Percentiles rank a stretch among this genome's conserved stretches.
phyloP scores from a whole-genome alignment of 2,329 filamentous ascomycete species.

The Chrysosporium keratinophilum region DNA sequence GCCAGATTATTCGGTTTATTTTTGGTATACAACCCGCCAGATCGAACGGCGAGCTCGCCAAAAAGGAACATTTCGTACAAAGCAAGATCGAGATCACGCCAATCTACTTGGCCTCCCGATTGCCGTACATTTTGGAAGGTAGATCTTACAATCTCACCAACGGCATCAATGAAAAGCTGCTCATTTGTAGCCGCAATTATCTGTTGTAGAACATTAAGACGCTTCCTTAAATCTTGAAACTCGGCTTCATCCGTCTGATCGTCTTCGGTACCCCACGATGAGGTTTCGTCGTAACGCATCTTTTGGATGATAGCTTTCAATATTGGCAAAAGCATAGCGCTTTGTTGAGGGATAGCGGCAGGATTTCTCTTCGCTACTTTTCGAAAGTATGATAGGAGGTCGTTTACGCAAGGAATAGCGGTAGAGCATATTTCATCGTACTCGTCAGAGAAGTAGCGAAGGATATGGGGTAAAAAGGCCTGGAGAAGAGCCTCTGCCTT shows the following conservation, averaged over 20 bases:
- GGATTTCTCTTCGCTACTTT: slow-evolving; percentile 57
- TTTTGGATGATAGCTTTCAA: slow-evolving; percentile 86
- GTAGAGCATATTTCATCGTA: slow-evolving; percentile 97
- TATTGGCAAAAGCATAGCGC: slow-evolving; percentile 75
- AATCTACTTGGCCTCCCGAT: slow-evolving; percentile 66
- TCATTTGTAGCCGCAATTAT: slow-evolving; percentile 85
- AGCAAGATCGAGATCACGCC: slow-evolving; percentile 89
- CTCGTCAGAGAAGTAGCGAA: slow-evolving; percentile 94
- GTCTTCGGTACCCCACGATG: slow-evolving; percentile 84
- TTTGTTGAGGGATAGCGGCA: slow-evolving; percentile 61
- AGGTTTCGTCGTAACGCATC: slow-evolving; percentile 95
- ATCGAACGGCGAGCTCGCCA: slow-evolving; percentile 83
- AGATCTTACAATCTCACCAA: slow-evolving; percentile 77
- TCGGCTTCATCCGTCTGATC: slow-evolving; percentile 95
- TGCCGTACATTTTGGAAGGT: slow-evolving; percentile 75
- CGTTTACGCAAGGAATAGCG: slow-evolving; percentile 84
- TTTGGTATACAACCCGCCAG: slow-evolving; percentile 77
- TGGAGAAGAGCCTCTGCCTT: slow-evolving; percentile 74
- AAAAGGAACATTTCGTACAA: slow-evolving; percentile 93
- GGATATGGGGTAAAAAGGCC: slow-evolving; percentile 71
- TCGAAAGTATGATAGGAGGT: slow-evolving; percentile 80
- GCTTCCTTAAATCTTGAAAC: slow-evolving; percentile 86
- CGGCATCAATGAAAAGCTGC: slow-evolving; percentile 71
- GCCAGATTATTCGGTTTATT: slow-evolving; percentile 69
- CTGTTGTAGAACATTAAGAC: slow-evolving; percentile 83